Percentiles rank a stretch among this genome's conserved stretches.
Conservation (phyloP, 2,329 filamentous ascomycete genomes). For the Tolypocladium inflatum region DNA sequence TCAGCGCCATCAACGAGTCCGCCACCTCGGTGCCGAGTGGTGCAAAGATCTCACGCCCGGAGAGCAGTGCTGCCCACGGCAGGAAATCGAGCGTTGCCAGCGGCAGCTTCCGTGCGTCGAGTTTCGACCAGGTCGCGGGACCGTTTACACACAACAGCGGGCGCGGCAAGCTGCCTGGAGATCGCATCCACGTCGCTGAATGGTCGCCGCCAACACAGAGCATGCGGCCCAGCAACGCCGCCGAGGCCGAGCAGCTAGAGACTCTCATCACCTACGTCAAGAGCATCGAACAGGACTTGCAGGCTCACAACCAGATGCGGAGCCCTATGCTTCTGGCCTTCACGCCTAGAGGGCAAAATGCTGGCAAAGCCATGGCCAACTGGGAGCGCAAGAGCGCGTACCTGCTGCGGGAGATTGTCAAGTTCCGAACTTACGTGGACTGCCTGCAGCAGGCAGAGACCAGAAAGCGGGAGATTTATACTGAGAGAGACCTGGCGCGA, state of each 20-base stretch:
- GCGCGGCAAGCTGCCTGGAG: conserved; percentile 63
- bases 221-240: conserved; percentile 71
- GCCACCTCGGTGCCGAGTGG: conserved; percentile 17
- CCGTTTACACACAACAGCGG: conserved; percentile 41
- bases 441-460: conserved; percentile 61
- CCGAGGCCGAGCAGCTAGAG: conserved; percentile 72
- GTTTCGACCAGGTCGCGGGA: conserved; percentile 50
- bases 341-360: conserved; percentile 73
- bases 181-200: conserved; percentile 73
- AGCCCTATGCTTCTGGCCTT: conserved; percentile 84
- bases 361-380: conserved; percentile 79
- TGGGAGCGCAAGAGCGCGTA: conserved; percentile 97
- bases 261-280: conserved; percentile 71
- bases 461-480: conserved; percentile 62
- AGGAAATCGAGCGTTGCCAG: conserved; percentile 37
- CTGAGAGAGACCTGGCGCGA: conserved; percentile 43
- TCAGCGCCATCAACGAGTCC: conserved; percentile 42
- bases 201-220: conserved; percentile 87
- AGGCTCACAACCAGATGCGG: conserved; percentile 80
- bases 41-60: conserved; percentile 33
- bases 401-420: conserved; percentile 86
- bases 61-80: conserved; percentile 36
- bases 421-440: conserved; percentile 93
- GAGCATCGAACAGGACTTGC: conserved; percentile 76
- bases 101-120: conserved; percentile 43